Base-by-base conservation (phyloP, 768 basidiomycete species). In the Tricholomella constricta region DNA sequence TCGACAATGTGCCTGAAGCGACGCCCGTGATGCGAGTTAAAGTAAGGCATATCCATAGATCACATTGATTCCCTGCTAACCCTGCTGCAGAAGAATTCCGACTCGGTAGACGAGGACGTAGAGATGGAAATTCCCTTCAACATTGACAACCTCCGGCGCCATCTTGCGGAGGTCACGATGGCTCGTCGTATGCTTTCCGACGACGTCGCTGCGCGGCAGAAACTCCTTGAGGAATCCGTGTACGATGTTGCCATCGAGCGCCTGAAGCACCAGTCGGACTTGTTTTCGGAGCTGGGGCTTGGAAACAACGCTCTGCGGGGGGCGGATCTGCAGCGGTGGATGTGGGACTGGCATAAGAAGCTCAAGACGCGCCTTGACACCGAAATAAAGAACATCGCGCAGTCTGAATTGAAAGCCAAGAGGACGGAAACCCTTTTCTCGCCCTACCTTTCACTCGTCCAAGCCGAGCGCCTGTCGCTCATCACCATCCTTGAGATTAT, bases 401-500 rank as follows among this genome's bases (percentile, higher is more conserved):
- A 62, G 12, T 58, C 70, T 8, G 83, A 82, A 56, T 49, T 41
- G 31, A 26, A 52, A 11, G 38, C 11, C 22, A 42, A 12, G 52
- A 12, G 14, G 41, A 37, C 31, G 19, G 45, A 27, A 2, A 52
- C 46, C 7, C 51, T 62, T 0, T 65, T 94, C 20, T 74, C 78
- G 3, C 89, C 91, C 7, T 95, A 92, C 73, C 74, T 97, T 15
- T 73, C 78, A 4, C 81, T 95, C 2, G 76, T 98, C 22, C 79
- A 83, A 15, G 77, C 89, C 0, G 84, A 91, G 47, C 89, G 86
- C 55, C 79, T 98, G 6, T 94, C 93, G 0, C 75, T 96, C 15
- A 84, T 98, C 62, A 89, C 91, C 9, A 93, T 98, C 61, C 78
- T 94, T 32, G 94, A 97, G 66, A 67, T 93, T 36, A 89, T 98